Evolutionary conservation across 2,329 filamentous ascomycete genomes (phyloP).

Genomic region (Trichothecium sympodiale): DNA sequence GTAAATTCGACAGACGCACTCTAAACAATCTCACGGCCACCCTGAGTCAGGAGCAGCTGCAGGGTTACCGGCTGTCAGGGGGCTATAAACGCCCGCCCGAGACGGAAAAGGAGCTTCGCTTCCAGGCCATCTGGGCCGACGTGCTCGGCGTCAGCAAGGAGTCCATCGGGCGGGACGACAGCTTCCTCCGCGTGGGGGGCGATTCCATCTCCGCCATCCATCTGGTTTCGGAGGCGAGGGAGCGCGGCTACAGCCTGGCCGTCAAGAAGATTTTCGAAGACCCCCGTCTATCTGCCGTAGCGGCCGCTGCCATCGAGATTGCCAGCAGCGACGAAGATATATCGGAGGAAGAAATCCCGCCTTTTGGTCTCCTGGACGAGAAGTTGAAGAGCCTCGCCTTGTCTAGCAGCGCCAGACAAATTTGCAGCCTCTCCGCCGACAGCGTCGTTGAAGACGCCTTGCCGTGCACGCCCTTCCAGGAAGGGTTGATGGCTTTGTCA

Average conservation of each 20-base stretch:
- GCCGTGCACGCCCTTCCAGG: constrained; percentile 36
- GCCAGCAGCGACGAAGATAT: too few relatives aligned
- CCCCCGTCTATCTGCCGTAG: not conserved
- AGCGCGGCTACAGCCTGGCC: not conserved
- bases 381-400: too few relatives aligned
- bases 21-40: not conserved
- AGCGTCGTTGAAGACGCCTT: constrained; percentile 30
- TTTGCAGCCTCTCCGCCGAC: not conserved
- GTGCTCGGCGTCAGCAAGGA: not conserved
- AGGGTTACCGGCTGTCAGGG: not conserved
- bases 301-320: not conserved
- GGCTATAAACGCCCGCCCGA: not conserved
- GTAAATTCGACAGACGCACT: constrained; percentile 5
- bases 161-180: constrained; percentile 4
- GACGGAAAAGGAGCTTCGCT: not conserved
- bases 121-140: constrained; percentile 1
- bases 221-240: constrained; percentile 1
- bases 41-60: not conserved
- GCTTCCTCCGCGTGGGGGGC: constrained; percentile 7
- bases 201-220: constrained; percentile 9
- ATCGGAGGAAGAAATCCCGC: not conserved
- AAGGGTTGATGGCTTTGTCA: constrained; percentile 35
- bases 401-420: not conserved
- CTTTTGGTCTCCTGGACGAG: constrained; percentile 5
- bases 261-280: not conserved